Base-by-base conservation (phyloP, 305 asterid species). In the Fraxinus ornus region DNA sequence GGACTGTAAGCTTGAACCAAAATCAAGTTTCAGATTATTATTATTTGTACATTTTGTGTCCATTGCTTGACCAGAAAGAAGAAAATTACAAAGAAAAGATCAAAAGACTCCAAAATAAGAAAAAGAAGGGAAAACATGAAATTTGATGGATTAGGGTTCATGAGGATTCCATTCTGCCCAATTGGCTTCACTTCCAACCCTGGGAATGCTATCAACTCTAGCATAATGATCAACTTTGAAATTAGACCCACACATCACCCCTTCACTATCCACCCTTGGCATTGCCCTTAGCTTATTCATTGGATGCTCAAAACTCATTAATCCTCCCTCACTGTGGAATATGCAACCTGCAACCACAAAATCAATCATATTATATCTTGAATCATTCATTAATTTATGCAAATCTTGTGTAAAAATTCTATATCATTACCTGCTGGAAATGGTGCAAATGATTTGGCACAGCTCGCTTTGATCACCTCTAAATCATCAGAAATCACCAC, bases 251-350 rank as follows among this genome's bases (percentile, higher is more conserved):
- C 98, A 92, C 83, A 92, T 83, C 0, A 62, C 95, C 2, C 98
- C 98, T 85, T 93, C 95, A 41, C 98, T 95, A 22, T 95, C 98
- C 13, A 95, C 90, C 80, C 98, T 84, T 2, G 95, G 97, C 97
- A 95, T 91, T 0, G 98, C 94, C 81, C 90, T 88, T 77, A 95
- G 83, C 89, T 86, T 91, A 66, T 94, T 85, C 97, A 91, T 91
- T 1, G 98, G 98, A 68, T 94, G 98, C 90, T 95, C 98, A 7
- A 92, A 95, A 89, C 93, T 95, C 97, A 90, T 91, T 5, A 95
- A 83, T 5, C 98, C 98, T 19, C 90, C 87, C 62, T 91, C 97
- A 24, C 97, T 90, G 30, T 91, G 97, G 84, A 90, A 94, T 80
- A 95, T 87, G 75, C 97, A 95, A 32, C 98, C 98, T 93, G 87